Percentiles rank a stretch among this genome's conserved stretches.
These are phyloP conservation scores for Vachellia pachyceras DNA, from an alignment of 306 rosid genomes.

Conservation along the genomic window DNA sequence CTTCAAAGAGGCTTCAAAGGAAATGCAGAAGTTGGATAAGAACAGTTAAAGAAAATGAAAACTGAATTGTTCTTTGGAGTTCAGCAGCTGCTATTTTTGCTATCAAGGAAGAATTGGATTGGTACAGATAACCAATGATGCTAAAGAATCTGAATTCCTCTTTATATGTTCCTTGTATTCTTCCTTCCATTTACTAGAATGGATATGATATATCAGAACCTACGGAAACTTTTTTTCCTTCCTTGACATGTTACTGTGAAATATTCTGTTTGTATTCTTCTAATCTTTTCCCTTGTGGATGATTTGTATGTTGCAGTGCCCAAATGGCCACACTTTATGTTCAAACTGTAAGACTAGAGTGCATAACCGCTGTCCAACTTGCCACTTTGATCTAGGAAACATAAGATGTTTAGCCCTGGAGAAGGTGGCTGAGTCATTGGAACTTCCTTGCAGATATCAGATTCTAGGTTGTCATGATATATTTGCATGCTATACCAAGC, in stretches of 20 bases:
- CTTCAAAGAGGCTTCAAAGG: constrained; percentile 2
- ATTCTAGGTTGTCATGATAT: constrained; percentile 80
- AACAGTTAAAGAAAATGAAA: constrained; percentile 13
- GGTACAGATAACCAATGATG: not conserved
- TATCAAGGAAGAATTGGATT: constrained; percentile 1
- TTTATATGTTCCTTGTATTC: not conserved
- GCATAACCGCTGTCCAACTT: constrained; percentile 87
- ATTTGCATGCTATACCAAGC: constrained; percentile 80
- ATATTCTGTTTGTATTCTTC: constrained; percentile 16
- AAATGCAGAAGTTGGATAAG: constrained; percentile 6
- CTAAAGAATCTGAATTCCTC: not conserved
- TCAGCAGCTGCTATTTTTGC: not conserved
- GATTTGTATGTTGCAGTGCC: constrained; percentile 67
- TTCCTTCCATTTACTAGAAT: constrained; percentile 12
- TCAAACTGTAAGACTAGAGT: constrained; percentile 78
- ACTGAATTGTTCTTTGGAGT: not conserved
- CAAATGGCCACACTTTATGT: constrained; percentile 97
- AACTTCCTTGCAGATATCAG: constrained; percentile 89
- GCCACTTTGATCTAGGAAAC: constrained; percentile 79
- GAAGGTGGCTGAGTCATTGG: constrained; percentile 87
- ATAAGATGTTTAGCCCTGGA: constrained; percentile 97
- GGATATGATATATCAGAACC: constrained; percentile 2
- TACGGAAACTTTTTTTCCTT: constrained; percentile 14
- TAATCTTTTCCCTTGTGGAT: constrained; percentile 36
- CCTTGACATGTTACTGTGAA: constrained; percentile 20